Conservation (phyloP, 768 basidiomycete species). For the Lepiota subincarnata region DNA sequence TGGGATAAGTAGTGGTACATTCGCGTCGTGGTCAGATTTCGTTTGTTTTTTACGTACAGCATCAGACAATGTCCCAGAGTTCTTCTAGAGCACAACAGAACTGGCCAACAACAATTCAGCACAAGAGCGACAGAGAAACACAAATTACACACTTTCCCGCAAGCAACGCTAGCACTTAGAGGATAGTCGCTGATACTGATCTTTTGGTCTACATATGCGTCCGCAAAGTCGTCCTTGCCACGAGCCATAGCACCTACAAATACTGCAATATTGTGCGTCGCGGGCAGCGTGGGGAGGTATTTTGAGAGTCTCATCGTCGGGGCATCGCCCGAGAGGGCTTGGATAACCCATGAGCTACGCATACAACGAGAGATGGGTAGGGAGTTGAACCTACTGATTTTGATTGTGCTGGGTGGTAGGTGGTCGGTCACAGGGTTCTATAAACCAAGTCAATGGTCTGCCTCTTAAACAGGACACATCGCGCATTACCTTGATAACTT, state of each 20-base stretch:
- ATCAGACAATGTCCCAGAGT: conserved; percentile 86
- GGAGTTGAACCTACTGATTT: conserved; percentile 68
- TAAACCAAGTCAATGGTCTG: conserved; percentile 1
- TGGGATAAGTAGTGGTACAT: conserved; percentile 21
- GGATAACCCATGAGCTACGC: conserved; percentile 2
- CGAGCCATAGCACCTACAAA: conserved; percentile 99
- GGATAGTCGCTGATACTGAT: conserved; percentile 94
- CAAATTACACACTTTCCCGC: conserved; percentile 78
- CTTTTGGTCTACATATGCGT: conserved; percentile 92
- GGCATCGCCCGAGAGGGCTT: conserved; percentile 91
- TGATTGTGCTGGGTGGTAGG: conserved; percentile 91
- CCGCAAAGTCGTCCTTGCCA: conserved; percentile 95
- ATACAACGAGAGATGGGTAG: not conserved
- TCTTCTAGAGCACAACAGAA: conserved; percentile 93
- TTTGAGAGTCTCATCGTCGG: conserved; percentile 74
- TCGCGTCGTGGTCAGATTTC: conserved; percentile 9
- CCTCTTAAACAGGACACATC: not conserved
- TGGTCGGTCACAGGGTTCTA: conserved; percentile 95
- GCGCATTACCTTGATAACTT: conserved; percentile 81
- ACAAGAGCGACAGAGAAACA: not conserved
- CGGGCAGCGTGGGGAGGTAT: conserved; percentile 82
- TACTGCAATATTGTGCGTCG: conserved; percentile 86
- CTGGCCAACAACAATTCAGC: conserved; percentile 32
- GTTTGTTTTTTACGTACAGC: not conserved
- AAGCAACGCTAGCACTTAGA: conserved; percentile 89